phyloP scores from a whole-genome alignment of 2,329 filamentous ascomycete species.

The Oidium heveae region DNA sequence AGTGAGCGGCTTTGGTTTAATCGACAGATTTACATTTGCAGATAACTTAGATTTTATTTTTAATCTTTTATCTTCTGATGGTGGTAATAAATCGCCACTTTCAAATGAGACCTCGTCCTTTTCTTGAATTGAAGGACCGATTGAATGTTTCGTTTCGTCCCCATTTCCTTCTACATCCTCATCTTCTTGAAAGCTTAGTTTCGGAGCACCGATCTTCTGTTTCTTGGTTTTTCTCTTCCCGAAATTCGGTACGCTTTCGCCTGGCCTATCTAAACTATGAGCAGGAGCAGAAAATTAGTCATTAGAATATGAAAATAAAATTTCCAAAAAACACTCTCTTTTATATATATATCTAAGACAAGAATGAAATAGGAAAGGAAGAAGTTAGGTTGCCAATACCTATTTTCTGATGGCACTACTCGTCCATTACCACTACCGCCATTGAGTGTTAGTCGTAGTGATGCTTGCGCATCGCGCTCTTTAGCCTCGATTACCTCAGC shows the following conservation, averaged over 20 bases:
- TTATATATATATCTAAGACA: too few species aligned
- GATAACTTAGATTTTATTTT: slow-evolving; percentile 21
- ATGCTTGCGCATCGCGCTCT: slow-evolving; percentile 50
- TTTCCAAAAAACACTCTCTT: too few species aligned
- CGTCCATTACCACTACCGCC: neutral
- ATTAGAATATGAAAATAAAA: neutral
- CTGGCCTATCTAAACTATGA: slow-evolving; percentile 18
- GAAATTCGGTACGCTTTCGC: slow-evolving; percentile 3
- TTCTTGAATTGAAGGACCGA: too few species aligned
- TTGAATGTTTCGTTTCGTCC: neutral
- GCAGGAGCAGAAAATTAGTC: neutral
- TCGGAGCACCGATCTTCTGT: slow-evolving; percentile 20
- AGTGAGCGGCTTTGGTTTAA: slow-evolving; percentile 50
- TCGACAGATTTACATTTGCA: slow-evolving; percentile 32
- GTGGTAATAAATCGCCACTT: too few species aligned
- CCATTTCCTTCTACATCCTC: slow-evolving; percentile 14
- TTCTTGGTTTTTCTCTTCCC: slow-evolving; percentile 18
- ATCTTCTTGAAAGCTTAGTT: slow-evolving; percentile 38
- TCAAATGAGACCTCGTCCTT: too few species aligned
- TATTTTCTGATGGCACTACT: neutral
- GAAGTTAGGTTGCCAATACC: too few species aligned
- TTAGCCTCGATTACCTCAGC: slow-evolving; percentile 84
- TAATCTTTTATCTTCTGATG: too few species aligned
- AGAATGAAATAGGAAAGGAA: neutral
- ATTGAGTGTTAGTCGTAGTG: neutral